Evolutionary conservation across 2,329 filamentous ascomycete species (phyloP).

Genomic region (Arthrobotrys megalospora): DNA sequence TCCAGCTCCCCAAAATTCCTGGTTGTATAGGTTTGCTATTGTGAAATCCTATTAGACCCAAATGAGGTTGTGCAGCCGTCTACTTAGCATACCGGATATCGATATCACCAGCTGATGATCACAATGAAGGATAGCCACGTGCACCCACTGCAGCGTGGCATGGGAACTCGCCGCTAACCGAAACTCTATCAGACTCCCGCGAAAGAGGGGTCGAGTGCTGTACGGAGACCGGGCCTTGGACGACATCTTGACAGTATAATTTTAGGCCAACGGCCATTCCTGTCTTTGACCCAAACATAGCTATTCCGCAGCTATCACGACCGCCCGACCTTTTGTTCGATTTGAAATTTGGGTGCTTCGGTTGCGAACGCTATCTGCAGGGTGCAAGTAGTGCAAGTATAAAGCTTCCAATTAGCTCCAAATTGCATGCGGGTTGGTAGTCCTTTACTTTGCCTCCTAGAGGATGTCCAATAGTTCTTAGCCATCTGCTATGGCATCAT

Average conservation of each 20-base stretch:
- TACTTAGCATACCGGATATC: conserved; percentile 8
- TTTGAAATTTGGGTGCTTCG: no score
- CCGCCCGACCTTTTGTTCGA: no score
- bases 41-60: background rate
- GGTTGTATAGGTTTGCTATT: background rate
- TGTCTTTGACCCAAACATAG: no score
- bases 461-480: background rate
- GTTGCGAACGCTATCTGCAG: background rate
- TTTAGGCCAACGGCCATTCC: no score
- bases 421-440: background rate
- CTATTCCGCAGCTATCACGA: no score
- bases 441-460: background rate
- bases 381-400: background rate
- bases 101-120: background rate
- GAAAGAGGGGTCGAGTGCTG: background rate
- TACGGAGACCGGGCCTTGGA: background rate
- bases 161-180: conserved; percentile 2
- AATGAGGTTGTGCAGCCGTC: background rate
- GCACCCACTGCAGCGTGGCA: background rate
- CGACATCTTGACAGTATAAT: background rate
- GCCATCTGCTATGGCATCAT: background rate
- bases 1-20: background rate
- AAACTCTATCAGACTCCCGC: conserved; percentile 10
- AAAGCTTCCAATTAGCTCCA: background rate
- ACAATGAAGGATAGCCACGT: conserved; percentile 1